Conservation (phyloP, 306 rosid species). For the Cucumis hystrix region DNA sequence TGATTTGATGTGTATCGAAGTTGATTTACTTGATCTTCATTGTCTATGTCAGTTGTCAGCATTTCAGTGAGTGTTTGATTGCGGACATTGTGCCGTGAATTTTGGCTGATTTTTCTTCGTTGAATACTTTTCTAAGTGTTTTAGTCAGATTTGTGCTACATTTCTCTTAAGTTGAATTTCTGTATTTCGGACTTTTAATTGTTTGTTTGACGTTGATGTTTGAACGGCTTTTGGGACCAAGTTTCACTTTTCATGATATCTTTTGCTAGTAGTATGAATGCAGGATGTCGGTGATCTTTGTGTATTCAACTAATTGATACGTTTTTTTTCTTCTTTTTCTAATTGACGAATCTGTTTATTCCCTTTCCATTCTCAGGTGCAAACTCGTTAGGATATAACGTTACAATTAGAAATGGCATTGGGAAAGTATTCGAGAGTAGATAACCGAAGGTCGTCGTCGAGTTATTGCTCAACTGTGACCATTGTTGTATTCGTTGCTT, state of each 20-base stretch:
- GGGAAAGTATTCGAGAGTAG: conserved; percentile 60
- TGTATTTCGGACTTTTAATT: neutral
- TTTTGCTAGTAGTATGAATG: neutral
- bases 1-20: neutral
- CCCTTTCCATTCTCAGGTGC: neutral
- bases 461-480: conserved; percentile 77
- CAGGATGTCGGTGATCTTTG: neutral
- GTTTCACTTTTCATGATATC: neutral
- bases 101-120: neutral
- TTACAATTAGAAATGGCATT: conserved; percentile 40
- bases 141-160: neutral
- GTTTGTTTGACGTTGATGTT: neutral
- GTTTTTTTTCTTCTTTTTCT: neutral
- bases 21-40: neutral
- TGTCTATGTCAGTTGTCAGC: neutral
- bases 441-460: conserved; percentile 44
- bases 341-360: neutral
- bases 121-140: neutral
- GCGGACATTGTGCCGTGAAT: neutral
- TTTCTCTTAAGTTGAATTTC: neutral
- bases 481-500: conserved; percentile 71
- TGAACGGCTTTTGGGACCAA: neutral
- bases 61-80: neutral
- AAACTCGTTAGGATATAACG: neutral
- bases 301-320: neutral